Evolutionary conservation across 2,329 filamentous ascomycete genomes (phyloP), one percentile per base, ranked within the genome.

Genomic region (Tolypocladium pustulatum): DNA sequence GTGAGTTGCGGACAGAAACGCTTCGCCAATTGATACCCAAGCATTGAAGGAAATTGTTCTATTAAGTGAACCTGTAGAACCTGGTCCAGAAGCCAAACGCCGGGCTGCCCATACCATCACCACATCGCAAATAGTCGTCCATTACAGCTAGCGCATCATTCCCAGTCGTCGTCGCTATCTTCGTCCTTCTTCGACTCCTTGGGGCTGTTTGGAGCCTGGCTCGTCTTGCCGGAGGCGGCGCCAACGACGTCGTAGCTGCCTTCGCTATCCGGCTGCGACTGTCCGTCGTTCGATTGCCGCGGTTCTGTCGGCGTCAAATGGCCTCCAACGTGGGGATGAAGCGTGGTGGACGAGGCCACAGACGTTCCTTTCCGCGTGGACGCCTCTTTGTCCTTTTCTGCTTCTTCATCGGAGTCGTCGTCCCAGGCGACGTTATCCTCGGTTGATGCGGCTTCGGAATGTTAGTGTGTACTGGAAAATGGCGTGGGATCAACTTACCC

Each of bases 221-320:
- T 96, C 41, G 87, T 85, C 52, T 84, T 83, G 55, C 89, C 89
- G 56, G 89, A 92, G 53, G 85, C 79, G 7, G 87, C 86, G 9
- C 89, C 88, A 53, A 99, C 91, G 38, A 99, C 81, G 71, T 99
- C 94, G 72, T 99, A 99, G 75, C 91, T 96, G 22, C 90, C 90
- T 66, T 99, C 94, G 70, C 93, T 97, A 67, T 94, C 94, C 9
- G 91, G 86, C 65, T 94, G 89, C 32, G 90, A 95, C 71, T 93
- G 91, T 71, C 91, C 88, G 68, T 96, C 91, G 67, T 95, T 88
- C 32, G 91, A 95, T 67, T 81, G 84, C 54, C 90, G 86, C 22
- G 85, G 77, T 65, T 89, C 84, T 36, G 76, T 58, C 30, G 86
- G 80, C 72, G 90, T 90, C 54, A 84, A 76, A n/a, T 69, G 69